Percentiles rank a stretch among this genome's conserved stretches.
These are phyloP conservation scores for Forsythia suspensa DNA, from an alignment of 257 asterid genomes.

Conservation along the genomic window DNA sequence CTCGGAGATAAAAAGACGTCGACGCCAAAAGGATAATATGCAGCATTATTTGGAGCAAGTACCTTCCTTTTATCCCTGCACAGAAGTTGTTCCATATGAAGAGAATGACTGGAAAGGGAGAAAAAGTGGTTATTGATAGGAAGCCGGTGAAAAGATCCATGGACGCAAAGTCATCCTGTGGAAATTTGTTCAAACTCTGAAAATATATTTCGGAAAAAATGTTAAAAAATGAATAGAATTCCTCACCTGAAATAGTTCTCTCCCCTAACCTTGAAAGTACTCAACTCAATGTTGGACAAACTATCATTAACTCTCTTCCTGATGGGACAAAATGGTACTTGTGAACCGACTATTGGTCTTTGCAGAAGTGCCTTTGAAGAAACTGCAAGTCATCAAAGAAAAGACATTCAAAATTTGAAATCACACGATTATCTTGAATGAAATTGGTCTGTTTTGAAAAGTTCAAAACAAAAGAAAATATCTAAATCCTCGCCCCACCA, in stretches of 20 bases:
- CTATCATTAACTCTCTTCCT: conserved; percentile 84
- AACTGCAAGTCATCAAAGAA: conserved; percentile 43
- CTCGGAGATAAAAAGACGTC: conserved; percentile 81
- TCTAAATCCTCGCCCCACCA: not conserved
- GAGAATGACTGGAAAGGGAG: not conserved
- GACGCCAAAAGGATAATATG: conserved; percentile 91
- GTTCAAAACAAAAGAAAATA: not conserved
- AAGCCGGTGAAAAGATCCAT: not conserved
- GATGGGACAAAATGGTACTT: conserved; percentile 81
- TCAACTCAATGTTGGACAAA: conserved; percentile 89
- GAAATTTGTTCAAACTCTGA: not conserved
- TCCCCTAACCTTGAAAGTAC: conserved; percentile 81
- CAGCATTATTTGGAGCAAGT: conserved; percentile 70
- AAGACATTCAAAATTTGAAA: not conserved
- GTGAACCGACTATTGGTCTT: conserved; percentile 91
- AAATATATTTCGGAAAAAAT: no score
- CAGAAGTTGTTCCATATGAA: conserved; percentile 8
- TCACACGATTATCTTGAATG: not conserved
- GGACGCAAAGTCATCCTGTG: not conserved
- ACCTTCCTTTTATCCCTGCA: conserved; percentile 93
- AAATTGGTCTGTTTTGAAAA: not conserved
- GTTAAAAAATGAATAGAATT: not conserved
- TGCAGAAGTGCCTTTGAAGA: conserved; percentile 72
- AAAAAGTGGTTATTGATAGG: not conserved
- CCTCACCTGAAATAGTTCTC: conserved; percentile 72